These are phyloP conservation scores for Leucoagaricus sp. DNA, from an alignment of 1,284 basidiomycete species.

Conservation along the genomic window DNA sequence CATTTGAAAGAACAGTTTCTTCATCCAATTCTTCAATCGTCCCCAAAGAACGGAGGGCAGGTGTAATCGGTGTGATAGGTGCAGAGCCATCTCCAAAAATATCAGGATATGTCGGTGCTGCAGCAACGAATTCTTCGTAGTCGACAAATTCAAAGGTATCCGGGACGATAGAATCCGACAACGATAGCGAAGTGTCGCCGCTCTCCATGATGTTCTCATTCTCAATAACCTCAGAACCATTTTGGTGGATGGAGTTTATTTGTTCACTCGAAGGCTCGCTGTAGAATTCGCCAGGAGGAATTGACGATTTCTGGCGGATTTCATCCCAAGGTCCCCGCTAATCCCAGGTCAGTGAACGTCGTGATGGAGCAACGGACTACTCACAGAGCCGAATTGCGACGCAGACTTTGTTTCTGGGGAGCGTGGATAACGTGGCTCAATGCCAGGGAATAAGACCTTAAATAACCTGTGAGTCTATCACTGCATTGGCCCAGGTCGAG, in stretches of 20 bases:
- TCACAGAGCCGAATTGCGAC: background rate
- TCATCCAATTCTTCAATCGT: constrained; percentile 12
- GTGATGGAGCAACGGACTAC: background rate
- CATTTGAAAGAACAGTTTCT: constrained; percentile 12
- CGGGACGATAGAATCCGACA: constrained; percentile 6
- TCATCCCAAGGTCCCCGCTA: too few species aligned
- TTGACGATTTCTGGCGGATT: too few species aligned
- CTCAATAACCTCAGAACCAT: too few species aligned
- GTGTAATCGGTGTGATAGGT: background rate
- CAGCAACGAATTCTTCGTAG: background rate
- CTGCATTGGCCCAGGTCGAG: too few species aligned
- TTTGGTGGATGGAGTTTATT: background rate
- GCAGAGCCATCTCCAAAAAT: background rate
- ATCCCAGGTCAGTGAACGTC: background rate
- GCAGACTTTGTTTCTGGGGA: background rate
- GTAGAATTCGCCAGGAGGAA: too few species aligned
- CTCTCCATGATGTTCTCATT: background rate
- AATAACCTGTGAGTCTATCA: background rate
- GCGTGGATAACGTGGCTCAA: background rate
- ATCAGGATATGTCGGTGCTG: background rate
- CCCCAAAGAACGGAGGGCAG: constrained; percentile 7
- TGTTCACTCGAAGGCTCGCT: background rate
- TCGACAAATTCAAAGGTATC: background rate
- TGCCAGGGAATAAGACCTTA: background rate
- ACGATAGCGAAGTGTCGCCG: background rate